Base-by-base conservation (phyloP, 148 eudicot genomes). In the Fagopyrum tataricum region DNA sequence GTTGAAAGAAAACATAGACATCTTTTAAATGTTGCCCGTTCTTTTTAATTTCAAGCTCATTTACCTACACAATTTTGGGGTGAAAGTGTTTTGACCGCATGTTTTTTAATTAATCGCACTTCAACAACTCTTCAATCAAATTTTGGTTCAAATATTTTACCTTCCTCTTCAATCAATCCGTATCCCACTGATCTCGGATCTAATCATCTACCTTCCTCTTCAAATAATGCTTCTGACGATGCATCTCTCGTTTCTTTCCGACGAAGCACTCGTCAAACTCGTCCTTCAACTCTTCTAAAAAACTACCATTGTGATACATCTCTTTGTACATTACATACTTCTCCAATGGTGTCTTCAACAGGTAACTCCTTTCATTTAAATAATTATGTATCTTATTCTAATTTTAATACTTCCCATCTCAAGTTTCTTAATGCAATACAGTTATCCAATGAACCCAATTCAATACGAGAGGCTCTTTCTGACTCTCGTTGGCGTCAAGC, bases 81-180 rank as follows among this genome's bases (percentile, higher is more conserved):
- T 4, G 73, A 47, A 13, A 46, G 52, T 71, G 14, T 47, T 2
- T 5, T 44, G 2, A 44, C 21, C 9, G 73, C 73, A 10, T 11
- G 31, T 2, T 71, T 46, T 46, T 31, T 47, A 7, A 71, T 71
- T 12, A 47, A 71, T 23, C 58, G 73, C 1, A 71, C 73, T 44
- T 58, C 73, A 14, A 7, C 24, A 0, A 3, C 37, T 8, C 4
- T 62, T 8, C 10, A 21, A 0, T 9, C 21, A 62, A 15, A 8
- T 11, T 71, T 46, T 71, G 73, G 20, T 9, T 39, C 52, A 20
- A 6, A 6, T 6, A 23, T 62, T 23, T 40, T 15, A 1, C 5
- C 3, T n/a, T 20, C 39, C n/a, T n/a, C n/a, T 18, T 44, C 18
- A 46, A 71, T 47, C 20, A 71, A 46, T 44, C 47, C n/a, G n/a